phyloP scores from a whole-genome alignment of 75 land plant species.

The Adiantum capillusveneris region DNA sequence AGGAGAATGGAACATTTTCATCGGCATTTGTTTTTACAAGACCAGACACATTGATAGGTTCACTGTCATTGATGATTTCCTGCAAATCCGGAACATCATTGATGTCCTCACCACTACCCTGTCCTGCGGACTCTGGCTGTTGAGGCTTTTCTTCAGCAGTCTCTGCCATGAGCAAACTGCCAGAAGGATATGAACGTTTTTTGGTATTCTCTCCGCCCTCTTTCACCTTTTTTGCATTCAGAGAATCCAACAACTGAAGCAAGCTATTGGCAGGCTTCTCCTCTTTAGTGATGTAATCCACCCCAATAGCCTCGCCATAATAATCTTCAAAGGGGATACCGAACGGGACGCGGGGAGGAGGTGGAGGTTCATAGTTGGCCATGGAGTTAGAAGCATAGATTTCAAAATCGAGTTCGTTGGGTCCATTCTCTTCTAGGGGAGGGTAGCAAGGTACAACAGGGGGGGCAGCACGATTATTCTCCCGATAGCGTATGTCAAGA shows the following conservation, averaged over 20 bases:
- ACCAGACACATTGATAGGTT: too few species aligned
- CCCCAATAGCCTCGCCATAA: background rate
- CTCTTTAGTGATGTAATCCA: conserved; percentile 3
- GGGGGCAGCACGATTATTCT: too few species aligned
- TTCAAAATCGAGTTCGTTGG: background rate
- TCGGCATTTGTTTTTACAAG: too few species aligned
- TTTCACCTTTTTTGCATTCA: background rate
- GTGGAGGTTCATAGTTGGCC: background rate
- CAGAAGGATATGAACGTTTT: background rate
- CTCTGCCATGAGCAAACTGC: background rate
- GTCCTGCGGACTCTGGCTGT: background rate
- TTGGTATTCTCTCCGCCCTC: background rate
- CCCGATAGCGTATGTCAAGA: too few species aligned
- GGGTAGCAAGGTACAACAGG: too few species aligned
- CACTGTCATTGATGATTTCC: too few species aligned
- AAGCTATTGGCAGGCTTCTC: conserved; percentile 6
- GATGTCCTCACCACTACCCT: too few species aligned
- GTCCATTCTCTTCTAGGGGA: too few species aligned
- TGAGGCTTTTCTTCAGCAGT: background rate
- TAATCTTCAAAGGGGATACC: conserved; percentile 2
- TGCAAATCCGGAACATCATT: too few species aligned
- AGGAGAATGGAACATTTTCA: too few species aligned
- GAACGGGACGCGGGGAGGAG: background rate
- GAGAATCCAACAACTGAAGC: background rate
- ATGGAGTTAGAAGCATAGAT: conserved; percentile 1